A percentile compares a stretch with the other conserved stretches of the same genome.
These are phyloP conservation scores for Metschnikowia drakensbergensis DNA, from an alignment of 805 yeast genomes.

Conservation along the genomic window DNA sequence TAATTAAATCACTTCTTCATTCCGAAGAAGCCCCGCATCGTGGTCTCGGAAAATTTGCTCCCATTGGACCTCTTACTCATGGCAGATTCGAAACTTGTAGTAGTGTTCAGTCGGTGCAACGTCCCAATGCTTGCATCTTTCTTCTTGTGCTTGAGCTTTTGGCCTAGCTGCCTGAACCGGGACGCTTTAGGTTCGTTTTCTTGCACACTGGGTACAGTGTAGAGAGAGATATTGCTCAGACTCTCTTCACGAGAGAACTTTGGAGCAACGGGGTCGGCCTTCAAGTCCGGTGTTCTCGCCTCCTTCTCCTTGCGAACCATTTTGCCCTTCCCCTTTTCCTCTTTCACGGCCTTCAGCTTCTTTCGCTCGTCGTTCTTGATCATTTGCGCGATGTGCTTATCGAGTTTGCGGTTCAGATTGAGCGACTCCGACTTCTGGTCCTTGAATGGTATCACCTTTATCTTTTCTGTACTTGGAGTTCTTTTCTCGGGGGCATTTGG, in stretches of 20 bases:
- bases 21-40: constrained; percentile 9
- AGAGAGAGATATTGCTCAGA: neutral
- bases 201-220: constrained; percentile 4
- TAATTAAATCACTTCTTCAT: constrained; percentile 1
- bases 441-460: constrained; percentile 29
- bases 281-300: constrained; percentile 6
- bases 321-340: constrained; percentile 10
- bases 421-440: constrained; percentile 19
- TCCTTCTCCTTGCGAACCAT: constrained; percentile 14
- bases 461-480: neutral
- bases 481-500: neutral
- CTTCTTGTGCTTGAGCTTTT: constrained; percentile 13
- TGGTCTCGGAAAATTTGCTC: constrained; percentile 6
- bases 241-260: constrained; percentile 8
- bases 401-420: constrained; percentile 26
- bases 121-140: constrained; percentile 9
- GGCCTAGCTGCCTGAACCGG: constrained; percentile 19
- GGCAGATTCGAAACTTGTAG: constrained; percentile 19
- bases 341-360: constrained; percentile 17
- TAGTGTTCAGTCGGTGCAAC: constrained; percentile 16
- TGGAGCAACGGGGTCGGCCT: constrained; percentile 5
- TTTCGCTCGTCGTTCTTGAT: constrained; percentile 31
- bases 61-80: constrained; percentile 18
- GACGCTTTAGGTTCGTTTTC: constrained; percentile 14
- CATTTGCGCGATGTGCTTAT: constrained; percentile 30